Base-by-base conservation (phyloP, 106 monocot genomes). In the Platanthera guangdongensis region DNA sequence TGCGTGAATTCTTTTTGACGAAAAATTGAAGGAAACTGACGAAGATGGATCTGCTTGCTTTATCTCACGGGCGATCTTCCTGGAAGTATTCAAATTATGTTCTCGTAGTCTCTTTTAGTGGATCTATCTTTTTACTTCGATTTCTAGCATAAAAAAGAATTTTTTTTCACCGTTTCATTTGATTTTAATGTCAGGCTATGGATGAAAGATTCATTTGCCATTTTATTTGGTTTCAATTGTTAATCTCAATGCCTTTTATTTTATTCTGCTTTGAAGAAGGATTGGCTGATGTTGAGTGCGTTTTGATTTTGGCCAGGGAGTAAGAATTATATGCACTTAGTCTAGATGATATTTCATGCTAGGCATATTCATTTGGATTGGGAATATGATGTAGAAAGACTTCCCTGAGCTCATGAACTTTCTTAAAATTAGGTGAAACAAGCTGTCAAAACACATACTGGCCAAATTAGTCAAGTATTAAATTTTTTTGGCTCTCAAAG, bases 11-110 rank as follows among this genome's bases (percentile, higher is more conserved):
- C 28, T 11, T 32, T 19, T 72, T 63, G 50, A 7, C 6, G 11
- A 70, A 25, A 46, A n/a, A 7, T 16, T 70, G 70, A 70, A 15
- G 67, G 8, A 70, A 48, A 15, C 13, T 70, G 47, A 39, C 15
- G 47, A 47, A 47, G 47, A 47, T 70, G 67, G 67, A 67, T 67
- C 67, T 60, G 59, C 59, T 60, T 60, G 32, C 65, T 65, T 65
- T 32, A 12, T 32, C 13, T 65, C 11, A 19, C 28, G 18, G 9
- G 32, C 9, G 65, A 65, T 65, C 32, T 25, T 65, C 4, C 11
- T 65, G 65, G 65, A 2, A 39, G 39, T 39, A 2, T 39, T 39
- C 39, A 39, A 39, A 39, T 39, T 39, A 0, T 39, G 39, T 39
- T 39, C 39, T 39, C 39, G 39, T 39, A 39, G 39, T 39, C 39